Percentiles rank a stretch among this genome's conserved stretches.
These are phyloP conservation scores for Taxawa tesnikishii DNA, from an alignment of 2,329 filamentous ascomycete species.

Conservation along the genomic window DNA sequence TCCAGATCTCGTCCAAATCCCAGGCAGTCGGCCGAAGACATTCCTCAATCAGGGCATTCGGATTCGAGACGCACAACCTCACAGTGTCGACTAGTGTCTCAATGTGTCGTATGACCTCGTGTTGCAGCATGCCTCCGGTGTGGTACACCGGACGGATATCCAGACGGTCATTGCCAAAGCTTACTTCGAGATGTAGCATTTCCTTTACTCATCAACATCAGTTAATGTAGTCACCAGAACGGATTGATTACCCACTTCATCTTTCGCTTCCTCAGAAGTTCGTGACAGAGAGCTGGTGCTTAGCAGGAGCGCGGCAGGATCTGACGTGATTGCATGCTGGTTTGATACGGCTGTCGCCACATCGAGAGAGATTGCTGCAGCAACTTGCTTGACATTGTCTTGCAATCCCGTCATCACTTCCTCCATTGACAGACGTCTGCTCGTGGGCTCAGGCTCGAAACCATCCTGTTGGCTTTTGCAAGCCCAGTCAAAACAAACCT, in stretches of 20 bases:
- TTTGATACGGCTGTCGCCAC: conserved; percentile 10
- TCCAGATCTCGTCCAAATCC: conserved; percentile 11
- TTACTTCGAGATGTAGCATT: conserved; percentile 1
- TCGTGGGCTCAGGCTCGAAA: conserved; percentile 8
- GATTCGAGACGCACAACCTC: conserved; percentile 3
- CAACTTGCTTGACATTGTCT: conserved; percentile 16
- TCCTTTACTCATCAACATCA: no score
- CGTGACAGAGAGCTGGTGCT: conserved; percentile 5
- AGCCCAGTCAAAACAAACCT: conserved; percentile 27
- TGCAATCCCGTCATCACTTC: conserved; percentile 23
- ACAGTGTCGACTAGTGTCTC: conserved; percentile 7
- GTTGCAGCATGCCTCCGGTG: conserved; percentile 6
- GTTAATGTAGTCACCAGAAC: no score
- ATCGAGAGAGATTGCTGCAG: conserved; percentile 14
- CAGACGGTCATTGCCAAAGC: conserved; percentile 1
- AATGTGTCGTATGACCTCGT: conserved; percentile 6
- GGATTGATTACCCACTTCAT: no score
- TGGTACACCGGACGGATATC: conserved; percentile 5
- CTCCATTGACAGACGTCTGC: conserved; percentile 16
- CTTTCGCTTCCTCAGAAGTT: conserved; percentile 1
- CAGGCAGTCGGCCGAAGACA: conserved; percentile 2
- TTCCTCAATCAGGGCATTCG: conserved; percentile 14
- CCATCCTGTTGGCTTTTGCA: conserved; percentile 13
- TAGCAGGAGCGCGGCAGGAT: conserved; percentile 2
- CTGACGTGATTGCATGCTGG: not conserved